Evolutionary conservation across 2,329 filamentous ascomycete genomes (phyloP).

Genomic region (Westerdykella aurantiaca): DNA sequence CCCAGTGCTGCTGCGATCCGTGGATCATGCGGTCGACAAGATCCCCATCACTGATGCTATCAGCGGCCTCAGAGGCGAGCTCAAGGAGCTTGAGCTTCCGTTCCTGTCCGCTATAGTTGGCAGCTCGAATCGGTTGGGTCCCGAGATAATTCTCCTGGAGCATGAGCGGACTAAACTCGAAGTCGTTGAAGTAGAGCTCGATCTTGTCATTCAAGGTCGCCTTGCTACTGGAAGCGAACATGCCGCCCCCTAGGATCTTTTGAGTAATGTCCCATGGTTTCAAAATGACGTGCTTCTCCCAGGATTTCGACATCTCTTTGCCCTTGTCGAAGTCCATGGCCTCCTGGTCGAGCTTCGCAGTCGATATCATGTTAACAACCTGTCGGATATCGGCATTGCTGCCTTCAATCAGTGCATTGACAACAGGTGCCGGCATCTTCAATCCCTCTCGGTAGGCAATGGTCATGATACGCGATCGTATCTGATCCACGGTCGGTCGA

Average conservation of each 20-base stretch:
- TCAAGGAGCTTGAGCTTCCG: constrained; percentile 77
- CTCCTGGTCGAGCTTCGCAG: constrained; percentile 79
- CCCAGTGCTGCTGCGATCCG: constrained; percentile 96
- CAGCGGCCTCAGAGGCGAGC: constrained; percentile 77
- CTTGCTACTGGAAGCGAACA: constrained; percentile 79
- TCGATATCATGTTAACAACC: constrained; percentile 97
- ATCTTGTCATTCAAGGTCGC: constrained; percentile 94
- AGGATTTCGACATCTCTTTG: constrained; percentile 92
- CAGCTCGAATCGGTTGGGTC: constrained; percentile 65
- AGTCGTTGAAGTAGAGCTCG: constrained; percentile 98
- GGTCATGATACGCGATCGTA: constrained; percentile 86
- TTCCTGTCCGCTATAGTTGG: constrained; percentile 59
- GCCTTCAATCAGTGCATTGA: constrained; percentile 92
- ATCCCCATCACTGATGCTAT: constrained; percentile 96
- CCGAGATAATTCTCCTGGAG: constrained; percentile 95
- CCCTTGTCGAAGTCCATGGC: constrained; percentile 77
- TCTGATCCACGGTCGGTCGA: constrained; percentile 83
- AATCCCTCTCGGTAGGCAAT: constrained; percentile 89
- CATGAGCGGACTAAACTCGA: constrained; percentile 96
- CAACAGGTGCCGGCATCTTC: constrained; percentile 73
- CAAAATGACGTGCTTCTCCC: constrained; percentile 94
- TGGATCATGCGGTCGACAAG: constrained; percentile 97
- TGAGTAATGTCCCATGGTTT: constrained; percentile 98
- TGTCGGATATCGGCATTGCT: constrained; percentile 94
- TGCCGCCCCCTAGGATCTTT: constrained; percentile 81